Base-by-base conservation (phyloP, 768 basidiomycete genomes). In the Lactarius indigo region DNA sequence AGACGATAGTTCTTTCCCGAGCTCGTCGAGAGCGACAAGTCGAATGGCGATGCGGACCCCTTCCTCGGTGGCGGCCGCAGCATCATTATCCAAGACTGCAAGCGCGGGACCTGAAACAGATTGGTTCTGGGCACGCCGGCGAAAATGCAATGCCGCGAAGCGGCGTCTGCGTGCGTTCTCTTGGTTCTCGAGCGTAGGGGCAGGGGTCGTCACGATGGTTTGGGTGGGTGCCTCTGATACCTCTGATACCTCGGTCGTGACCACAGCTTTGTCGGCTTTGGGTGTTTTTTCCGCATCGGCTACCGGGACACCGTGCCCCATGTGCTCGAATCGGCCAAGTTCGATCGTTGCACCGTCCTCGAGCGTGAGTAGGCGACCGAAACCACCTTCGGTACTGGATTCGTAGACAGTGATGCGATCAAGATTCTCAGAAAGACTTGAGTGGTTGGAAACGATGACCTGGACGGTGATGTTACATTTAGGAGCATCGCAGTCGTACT, bases 401-500 rank as follows among this genome's bases (percentile, higher is more conserved):
- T 87, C 84, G 71, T 86, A 90, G 10, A 91, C 82, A 0, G 84
- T 80, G 39, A 87, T 74, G 65, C 81, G 82, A 18, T 66, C 62
- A 33, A 65, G 54, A 3, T 67, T 52, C 66, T 77, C 77, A 57
- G 79, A 76, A 44, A 86, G 85, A 8, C 85, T 86, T 67, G 90
- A 86, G 35, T 83, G 80, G 4, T 47, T 39, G 31, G 87, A 83
- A 0, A 93, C 80, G 39, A 92, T 80, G 57, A 94, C 87, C 68
- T 91, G 84, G 23, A 97, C 84, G 42, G 87, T 86, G 65, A 97
- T 87, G 26, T 83, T 85, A 72, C 93, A 94, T 71, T 88, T 90
- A 9, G 94, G 89, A 0, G 94, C 87, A 65, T 94, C 92, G 69
- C 91, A 92, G 74, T 98, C 95, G 76, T 91, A 98, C 74, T 91